Evolutionary conservation across 1,284 basidiomycete genomes (phyloP).

Genomic region (Puccinia polysora): DNA sequence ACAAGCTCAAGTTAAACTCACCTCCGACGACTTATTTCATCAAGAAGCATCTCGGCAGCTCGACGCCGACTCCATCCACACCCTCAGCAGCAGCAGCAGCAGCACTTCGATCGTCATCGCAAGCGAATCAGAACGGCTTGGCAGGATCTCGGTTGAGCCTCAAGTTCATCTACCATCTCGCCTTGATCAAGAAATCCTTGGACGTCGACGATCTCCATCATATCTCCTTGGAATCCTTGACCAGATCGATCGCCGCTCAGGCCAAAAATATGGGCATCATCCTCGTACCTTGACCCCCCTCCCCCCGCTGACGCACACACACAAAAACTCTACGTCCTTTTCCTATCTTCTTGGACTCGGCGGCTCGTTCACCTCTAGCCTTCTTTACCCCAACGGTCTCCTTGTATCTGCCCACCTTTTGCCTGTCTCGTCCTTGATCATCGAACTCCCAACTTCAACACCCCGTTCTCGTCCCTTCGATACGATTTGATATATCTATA

Average conservation of each 20-base stretch:
- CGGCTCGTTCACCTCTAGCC: too few species aligned
- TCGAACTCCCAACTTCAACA: too few species aligned
- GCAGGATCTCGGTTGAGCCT: slow-evolving; percentile 75
- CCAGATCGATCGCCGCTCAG: slow-evolving; percentile 77
- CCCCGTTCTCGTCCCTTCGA: too few species aligned
- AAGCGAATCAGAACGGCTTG: slow-evolving; percentile 63
- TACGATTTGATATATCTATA: too few species aligned
- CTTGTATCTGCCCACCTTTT: too few species aligned
- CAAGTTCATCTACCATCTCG: slow-evolving; percentile 98
- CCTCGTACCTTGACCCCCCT: slow-evolving; percentile 79
- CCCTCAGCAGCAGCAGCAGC: slow-evolving; percentile 54
- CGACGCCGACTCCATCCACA: slow-evolving; percentile 59
- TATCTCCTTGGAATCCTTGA: slow-evolving; percentile 74
- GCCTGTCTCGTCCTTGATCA: too few species aligned
- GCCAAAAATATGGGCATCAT: slow-evolving; percentile 78
- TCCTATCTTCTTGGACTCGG: too few species aligned
- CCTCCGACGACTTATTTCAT: slow-evolving; percentile 84
- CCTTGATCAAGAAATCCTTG: slow-evolving; percentile 80
- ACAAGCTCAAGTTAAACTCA: slow-evolving; percentile 85
- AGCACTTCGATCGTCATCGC: slow-evolving; percentile 44
- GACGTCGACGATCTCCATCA: slow-evolving; percentile 76
- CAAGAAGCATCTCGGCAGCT: slow-evolving; percentile 83
- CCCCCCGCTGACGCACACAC: too few species aligned
- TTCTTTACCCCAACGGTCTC: too few species aligned
- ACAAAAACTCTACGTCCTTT: too few species aligned